Conservation (phyloP, 2,329 filamentous ascomycete species). For the Botryotinia calthae region DNA sequence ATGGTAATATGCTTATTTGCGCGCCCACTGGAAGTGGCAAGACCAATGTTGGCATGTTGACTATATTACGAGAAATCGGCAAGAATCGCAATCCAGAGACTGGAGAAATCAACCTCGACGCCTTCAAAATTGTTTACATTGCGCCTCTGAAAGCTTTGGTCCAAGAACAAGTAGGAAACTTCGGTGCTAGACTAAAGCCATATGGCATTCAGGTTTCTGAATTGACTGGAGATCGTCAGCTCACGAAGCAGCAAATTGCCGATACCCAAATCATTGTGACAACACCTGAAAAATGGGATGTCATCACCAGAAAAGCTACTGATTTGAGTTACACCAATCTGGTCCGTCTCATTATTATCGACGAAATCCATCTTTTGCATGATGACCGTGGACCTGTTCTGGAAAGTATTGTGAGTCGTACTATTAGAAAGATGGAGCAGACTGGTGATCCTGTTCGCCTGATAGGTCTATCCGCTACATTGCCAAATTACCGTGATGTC, state of each 20-base stretch:
- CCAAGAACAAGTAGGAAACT: slow-evolving; percentile 97
- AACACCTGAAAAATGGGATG: slow-evolving; percentile 98
- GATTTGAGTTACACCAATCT: slow-evolving; percentile 96
- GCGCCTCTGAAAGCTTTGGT: slow-evolving; percentile 93
- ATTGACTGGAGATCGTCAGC: slow-evolving; percentile 92
- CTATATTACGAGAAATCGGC: slow-evolving; percentile 92
- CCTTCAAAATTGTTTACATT: slow-evolving; percentile 98
- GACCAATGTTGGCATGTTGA: slow-evolving; percentile 97
- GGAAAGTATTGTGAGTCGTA: slow-evolving; percentile 94
- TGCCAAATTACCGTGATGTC: slow-evolving; percentile 96
- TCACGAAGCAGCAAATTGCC: slow-evolving; percentile 97
- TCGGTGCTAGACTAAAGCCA: slow-evolving; percentile 83
- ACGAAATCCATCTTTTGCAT: slow-evolving; percentile 96
- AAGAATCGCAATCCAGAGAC: slow-evolving; percentile 87
- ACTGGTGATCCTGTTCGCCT: slow-evolving; percentile 91
- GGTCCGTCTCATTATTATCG: slow-evolving; percentile 93
- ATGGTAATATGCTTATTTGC: slow-evolving; percentile 97
- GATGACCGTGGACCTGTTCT: slow-evolving; percentile 95
- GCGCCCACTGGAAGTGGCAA: slow-evolving; percentile 97
- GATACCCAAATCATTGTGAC: slow-evolving; percentile 98
- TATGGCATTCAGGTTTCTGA: slow-evolving; percentile 95
- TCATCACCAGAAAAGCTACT: slow-evolving; percentile 96
- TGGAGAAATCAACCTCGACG: slow-evolving; percentile 91
- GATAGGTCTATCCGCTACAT: slow-evolving; percentile 87
- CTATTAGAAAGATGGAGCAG: slow-evolving; percentile 88